Conservation (phyloP, 2,329 filamentous ascomycete genomes). For the Hypoxylon sp. region DNA sequence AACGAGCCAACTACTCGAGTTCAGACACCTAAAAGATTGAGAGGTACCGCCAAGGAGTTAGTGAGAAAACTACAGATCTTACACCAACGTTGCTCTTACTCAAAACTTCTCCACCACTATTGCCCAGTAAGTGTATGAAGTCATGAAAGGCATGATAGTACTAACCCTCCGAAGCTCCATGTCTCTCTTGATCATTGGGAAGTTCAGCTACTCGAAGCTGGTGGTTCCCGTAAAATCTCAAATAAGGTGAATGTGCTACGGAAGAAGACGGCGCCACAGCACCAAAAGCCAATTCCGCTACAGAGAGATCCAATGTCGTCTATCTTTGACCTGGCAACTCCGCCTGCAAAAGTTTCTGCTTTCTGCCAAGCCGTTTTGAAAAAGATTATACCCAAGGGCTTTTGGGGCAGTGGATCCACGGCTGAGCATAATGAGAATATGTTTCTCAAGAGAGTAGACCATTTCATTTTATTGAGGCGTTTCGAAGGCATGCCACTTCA, state of each 20-base stretch:
- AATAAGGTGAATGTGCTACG: conserved; percentile 36
- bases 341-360: conserved; percentile 79
- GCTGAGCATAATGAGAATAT: conserved; percentile 71
- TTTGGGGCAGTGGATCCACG: conserved; percentile 76
- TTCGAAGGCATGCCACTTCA: conserved; percentile 88
- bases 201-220: conserved; percentile 21
- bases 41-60: conserved; percentile 72
- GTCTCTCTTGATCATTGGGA: conserved; percentile 30
- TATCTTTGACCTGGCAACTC: conserved; percentile 78
- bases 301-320: conserved; percentile 61
- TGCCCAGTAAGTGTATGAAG: conserved; percentile 69
- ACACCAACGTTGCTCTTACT: conserved; percentile 83
- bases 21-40: conserved; percentile 76
- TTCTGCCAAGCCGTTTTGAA: conserved; percentile 85
- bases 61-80: conserved; percentile 77
- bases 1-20: conserved; percentile 48
- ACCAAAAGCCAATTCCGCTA: conserved; percentile 40
- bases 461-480: conserved; percentile 81
- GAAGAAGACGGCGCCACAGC: conserved; percentile 41
- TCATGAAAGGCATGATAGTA: background rate
- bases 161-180: conserved; percentile 42
- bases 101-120: conserved; percentile 83
- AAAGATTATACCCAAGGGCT: conserved; percentile 79
- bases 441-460: conserved; percentile 79
- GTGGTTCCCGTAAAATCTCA: conserved; percentile 21